Evolutionary conservation across 2,329 filamentous ascomycete species (phyloP).

Genomic region (Alternaria metachromatica): DNA sequence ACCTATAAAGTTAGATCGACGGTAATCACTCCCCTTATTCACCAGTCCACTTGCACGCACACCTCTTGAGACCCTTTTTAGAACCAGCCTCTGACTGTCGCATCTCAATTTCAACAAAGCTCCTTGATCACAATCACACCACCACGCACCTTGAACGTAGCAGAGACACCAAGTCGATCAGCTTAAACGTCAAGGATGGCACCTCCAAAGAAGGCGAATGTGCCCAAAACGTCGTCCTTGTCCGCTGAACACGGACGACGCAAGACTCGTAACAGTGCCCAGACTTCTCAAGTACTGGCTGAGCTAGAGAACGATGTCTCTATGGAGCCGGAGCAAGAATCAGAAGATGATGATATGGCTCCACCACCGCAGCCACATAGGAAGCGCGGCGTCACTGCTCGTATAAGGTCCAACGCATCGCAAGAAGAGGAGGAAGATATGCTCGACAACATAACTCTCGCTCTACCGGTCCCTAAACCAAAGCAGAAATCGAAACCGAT

Average conservation of each 20-base stretch:
- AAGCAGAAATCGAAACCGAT: neutral
- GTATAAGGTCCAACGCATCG: neutral
- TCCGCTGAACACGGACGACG: neutral
- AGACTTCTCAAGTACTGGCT: no score
- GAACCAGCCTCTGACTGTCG: neutral
- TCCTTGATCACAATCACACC: neutral
- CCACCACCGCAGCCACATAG: no score
- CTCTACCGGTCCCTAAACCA: no score
- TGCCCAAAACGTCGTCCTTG: neutral
- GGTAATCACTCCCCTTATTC: neutral
- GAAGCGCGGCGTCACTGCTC: no score
- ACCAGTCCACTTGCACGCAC: neutral
- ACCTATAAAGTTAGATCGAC: neutral
- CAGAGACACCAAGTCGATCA: neutral
- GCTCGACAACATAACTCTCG: neutral
- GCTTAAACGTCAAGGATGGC: neutral
- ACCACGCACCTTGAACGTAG: neutral
- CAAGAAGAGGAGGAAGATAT: neutral
- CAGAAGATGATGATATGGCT: no score
- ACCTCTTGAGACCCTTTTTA: neutral
- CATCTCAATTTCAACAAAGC: neutral
- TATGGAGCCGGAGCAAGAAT: no score
- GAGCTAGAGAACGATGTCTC: no score
- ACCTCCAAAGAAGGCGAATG: neutral
- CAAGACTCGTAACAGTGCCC: neutral